phyloP scores from a whole-genome alignment of 345 rosid species.

The Passiflora organensis region DNA sequence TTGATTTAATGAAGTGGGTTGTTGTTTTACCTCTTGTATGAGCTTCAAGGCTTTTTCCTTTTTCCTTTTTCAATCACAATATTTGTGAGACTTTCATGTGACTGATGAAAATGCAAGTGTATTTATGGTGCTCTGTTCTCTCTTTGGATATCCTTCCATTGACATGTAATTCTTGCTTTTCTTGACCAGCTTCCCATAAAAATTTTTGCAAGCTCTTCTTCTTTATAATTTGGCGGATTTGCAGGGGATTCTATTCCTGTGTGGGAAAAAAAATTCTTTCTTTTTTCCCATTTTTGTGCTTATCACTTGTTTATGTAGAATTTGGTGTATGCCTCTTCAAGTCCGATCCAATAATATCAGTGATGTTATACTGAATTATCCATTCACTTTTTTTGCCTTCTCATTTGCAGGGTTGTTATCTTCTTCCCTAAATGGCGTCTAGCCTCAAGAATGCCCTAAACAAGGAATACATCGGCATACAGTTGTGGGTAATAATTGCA shows the following conservation, averaged over 20 bases:
- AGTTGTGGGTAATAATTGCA: slow-evolving; percentile 71
- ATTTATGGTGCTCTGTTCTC: neutral
- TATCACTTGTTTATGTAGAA: no score
- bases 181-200: neutral
- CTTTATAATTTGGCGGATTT: no score
- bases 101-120: no score
- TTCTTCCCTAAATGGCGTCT: slow-evolving; percentile 46
- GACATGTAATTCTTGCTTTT: neutral
- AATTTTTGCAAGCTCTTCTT: no score
- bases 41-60: neutral
- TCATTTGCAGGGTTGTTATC: neutral
- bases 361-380: no score
- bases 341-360: no score
- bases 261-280: no score
- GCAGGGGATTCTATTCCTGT: no score
- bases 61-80: neutral
- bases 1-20: no score
- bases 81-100: no score
- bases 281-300: no score
- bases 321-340: no score
- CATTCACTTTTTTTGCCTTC: slow-evolving; percentile 6
- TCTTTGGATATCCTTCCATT: neutral
- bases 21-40: neutral
- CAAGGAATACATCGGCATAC: slow-evolving; percentile 44
- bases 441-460: slow-evolving; percentile 52